Evolutionary conservation across 176 grass and related monocot genomes (phyloP).

Genomic region (Ensete ventricosum): DNA sequence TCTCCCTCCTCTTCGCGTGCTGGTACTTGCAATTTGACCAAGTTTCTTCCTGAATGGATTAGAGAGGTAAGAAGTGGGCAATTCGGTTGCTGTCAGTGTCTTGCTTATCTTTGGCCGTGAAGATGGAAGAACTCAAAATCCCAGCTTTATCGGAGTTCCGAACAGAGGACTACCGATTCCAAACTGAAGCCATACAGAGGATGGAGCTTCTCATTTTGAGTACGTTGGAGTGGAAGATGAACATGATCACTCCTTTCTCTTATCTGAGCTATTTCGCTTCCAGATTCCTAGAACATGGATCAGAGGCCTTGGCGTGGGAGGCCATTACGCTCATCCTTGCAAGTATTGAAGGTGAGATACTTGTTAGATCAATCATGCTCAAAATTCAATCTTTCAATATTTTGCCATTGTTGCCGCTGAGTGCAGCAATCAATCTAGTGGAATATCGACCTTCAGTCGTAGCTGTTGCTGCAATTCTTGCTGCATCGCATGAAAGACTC

Average conservation of each 20-base stretch:
- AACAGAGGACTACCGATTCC: conserved; percentile 30
- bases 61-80: conserved; percentile 61
- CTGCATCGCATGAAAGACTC: conserved; percentile 24
- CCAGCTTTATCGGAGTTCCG: conserved; percentile 50
- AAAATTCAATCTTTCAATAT: neutral
- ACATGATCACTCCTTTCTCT: conserved; percentile 60
- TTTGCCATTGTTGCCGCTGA: neutral
- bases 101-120: conserved; percentile 77
- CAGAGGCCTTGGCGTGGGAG: conserved; percentile 30
- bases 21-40: neutral
- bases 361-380: neutral
- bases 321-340: conserved; percentile 51
- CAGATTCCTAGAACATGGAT: conserved; percentile 31
- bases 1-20: conserved; percentile 3
- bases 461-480: conserved; percentile 58
- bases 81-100: conserved; percentile 60
- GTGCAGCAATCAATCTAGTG: conserved; percentile 56
- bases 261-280: conserved; percentile 60
- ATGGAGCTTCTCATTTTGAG: conserved; percentile 82
- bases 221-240: conserved; percentile 69
- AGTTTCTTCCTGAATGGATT: neutral
- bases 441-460: conserved; percentile 54
- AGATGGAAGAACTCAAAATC: conserved; percentile 63
- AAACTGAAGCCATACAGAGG: conserved; percentile 34
- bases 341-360: conserved; percentile 38